Evolutionary conservation across 2,329 filamentous ascomycete species (phyloP), one percentile per base, ranked within the genome.

Genomic region (Emydomyces testavorans): DNA sequence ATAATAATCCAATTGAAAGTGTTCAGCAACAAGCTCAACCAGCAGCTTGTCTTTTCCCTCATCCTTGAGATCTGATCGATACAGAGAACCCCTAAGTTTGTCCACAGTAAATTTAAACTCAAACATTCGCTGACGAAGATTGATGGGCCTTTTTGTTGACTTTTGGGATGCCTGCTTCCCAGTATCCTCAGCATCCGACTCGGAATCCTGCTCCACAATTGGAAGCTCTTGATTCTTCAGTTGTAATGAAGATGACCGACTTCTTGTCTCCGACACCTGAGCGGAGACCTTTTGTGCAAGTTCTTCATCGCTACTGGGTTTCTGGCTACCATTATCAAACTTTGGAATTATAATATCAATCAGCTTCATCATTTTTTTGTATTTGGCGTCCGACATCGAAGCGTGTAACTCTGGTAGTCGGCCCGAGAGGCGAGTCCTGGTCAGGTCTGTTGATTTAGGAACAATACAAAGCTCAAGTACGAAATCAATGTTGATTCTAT

Each of bases 31-130:
- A 6, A 98, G 71, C 59, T 96, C 90, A 1, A 94, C 90, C 6
- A 99, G 73, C 1, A 98, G 71, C 46, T 84, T 74, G 58, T 98
- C 93, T 0, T 80, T 76, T 53, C 81, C 81, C 52, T 76, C 76
- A 39, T 81, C 80, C 56, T 90, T 82, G 0, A 85, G 79, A 57
- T 95, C 88, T 48, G 89, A 87, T 53, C 82, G 80, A 65, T 86
- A 98, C 1, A 99, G 72, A 0, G 92, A 96, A 1, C 92, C 92
- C 65, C 93, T 89, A 38, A 99, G 75, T 52, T 84, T 87, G 59
- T 94, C 92, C 29, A 98, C 92, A 6, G 86, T 88, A 65, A 99
- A 98, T 56, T 89, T 93, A 69, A 98, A 86, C 62, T 98, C 88
- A 56, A 99, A 96, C 54, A 83, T 90, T 37, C 85, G 83, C 58